Evolutionary conservation across 1,139 yeast species (phyloP), one percentile per base, ranked within the genome.

Genomic region (Blastobotrys malaysiensis): DNA sequence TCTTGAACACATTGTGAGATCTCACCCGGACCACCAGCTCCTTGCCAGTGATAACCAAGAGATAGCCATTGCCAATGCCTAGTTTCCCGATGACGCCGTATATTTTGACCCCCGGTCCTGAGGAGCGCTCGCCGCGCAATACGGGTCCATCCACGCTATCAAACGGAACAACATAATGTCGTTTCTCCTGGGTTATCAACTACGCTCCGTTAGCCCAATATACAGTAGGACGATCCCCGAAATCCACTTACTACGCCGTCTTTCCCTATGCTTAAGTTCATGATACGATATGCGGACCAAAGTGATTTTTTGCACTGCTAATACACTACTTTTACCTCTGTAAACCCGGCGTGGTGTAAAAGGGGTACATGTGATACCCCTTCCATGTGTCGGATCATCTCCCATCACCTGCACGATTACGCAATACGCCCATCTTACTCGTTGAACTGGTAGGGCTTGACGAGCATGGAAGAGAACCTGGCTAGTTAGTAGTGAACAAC

Each of bases 401-500:
- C 39, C 26, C 39, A 16, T 31, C 39, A 31, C 5, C 39, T 31
- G 39, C 39, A 31, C 39, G 16, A 31, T 31, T 31, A 31, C 39
- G 39, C 19, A 26, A 36, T 48, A 20, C 18, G 19, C 18, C 2
- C 9, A 9, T 3, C 39, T 50, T 56, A 39, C 43, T 59, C 52
- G 6, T 62, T 57, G 43, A 55, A 55, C 16, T 53, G 50, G 54
- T 61, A 63, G 4, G 73, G 71, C 39, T 64, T 57, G 13, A 71
- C 56, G 14, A 71, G 67, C 73, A 70, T 69, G 51, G 64, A 55
- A 26, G 71, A 65, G 57, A 53, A 67, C 39, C 39, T 31, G 39
- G 14, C 7, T 31, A 3, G 39, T 31, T 31, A 31, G 39, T n/a
- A 31, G 16, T 11, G 16, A 31, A 31, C 16, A 13, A n/a, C 11